Conservation (phyloP, 2,329 filamentous ascomycete genomes). For the Arthrobotrys musiformis region DNA sequence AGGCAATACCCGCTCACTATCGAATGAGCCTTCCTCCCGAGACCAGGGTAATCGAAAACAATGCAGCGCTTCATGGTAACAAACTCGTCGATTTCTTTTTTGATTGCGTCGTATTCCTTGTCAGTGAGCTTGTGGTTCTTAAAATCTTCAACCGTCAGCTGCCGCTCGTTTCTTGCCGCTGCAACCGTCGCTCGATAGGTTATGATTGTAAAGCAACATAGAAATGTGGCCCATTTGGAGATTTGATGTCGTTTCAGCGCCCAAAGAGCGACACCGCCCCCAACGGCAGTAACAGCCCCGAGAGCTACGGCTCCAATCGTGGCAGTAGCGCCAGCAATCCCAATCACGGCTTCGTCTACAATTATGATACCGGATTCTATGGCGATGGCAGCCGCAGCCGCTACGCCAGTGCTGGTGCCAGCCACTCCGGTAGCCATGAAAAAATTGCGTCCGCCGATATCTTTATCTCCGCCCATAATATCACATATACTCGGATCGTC, state of each 20-base stretch:
- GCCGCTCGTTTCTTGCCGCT: neutral
- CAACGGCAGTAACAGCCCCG: neutral
- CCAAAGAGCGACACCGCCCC: conserved; percentile 11
- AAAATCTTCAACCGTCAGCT: conserved; percentile 22
- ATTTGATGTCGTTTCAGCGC: conserved; percentile 27
- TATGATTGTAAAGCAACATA: conserved; percentile 25
- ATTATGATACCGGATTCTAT: neutral
- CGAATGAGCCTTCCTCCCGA: conserved; percentile 1
- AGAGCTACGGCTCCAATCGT: neutral
- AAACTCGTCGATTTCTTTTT: neutral
- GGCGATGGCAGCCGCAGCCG: neutral
- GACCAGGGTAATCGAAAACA: conserved; percentile 11
- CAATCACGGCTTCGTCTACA: neutral
- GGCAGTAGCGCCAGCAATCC: neutral
- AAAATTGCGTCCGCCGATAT: neutral
- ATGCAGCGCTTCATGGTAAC: conserved; percentile 25
- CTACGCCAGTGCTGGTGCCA: neutral
- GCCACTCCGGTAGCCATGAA: neutral
- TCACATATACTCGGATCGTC: neutral
- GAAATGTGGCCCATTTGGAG: conserved; percentile 12
- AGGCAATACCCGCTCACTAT: too few relatives aligned
- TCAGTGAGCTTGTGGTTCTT: neutral
- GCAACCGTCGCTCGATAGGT: conserved; percentile 11
- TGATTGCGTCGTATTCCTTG: conserved; percentile 2
- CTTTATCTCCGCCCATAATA: neutral